Percentiles rank a stretch among this genome's conserved stretches.
phyloP scores from a whole-genome alignment of 176 grass and related monocot species.

The Phyllostachys edulis region DNA sequence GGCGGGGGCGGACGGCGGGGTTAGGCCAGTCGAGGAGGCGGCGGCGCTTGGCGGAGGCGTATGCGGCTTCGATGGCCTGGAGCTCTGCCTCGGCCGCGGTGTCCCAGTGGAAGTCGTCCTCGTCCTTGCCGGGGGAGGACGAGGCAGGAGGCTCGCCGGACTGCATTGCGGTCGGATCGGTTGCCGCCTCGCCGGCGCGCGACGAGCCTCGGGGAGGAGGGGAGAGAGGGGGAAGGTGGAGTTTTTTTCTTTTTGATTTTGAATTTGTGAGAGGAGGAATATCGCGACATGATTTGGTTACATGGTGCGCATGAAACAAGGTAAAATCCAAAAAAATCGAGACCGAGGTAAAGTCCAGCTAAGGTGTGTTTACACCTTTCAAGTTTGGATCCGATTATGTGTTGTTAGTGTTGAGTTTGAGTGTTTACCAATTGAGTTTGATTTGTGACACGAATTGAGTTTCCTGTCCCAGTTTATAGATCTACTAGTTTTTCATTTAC shows the following conservation, averaged over 20 bases:
- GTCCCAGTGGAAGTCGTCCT: constrained; percentile 80
- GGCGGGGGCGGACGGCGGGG: neutral
- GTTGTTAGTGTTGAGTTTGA: too few species aligned
- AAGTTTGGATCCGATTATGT: too few species aligned
- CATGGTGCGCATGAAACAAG: too few species aligned
- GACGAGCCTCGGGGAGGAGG: neutral
- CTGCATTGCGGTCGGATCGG: constrained; percentile 19
- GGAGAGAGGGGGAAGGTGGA: neutral
- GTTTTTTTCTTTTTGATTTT: constrained; percentile 1
- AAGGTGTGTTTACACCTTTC: too few species aligned
- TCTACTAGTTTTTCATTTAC: too few species aligned
- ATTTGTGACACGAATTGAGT: too few species aligned
- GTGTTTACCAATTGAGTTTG: too few species aligned
- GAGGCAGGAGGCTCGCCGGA: neutral
- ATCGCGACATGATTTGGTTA: neutral
- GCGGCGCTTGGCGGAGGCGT: constrained; percentile 53
- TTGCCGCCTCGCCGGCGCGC: constrained; percentile 2
- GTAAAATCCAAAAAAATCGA: too few species aligned
- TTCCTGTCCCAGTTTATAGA: too few species aligned
- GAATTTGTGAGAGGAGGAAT: neutral
- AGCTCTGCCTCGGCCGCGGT: constrained; percentile 71
- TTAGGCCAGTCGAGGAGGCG: constrained; percentile 61
- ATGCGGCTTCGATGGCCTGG: constrained; percentile 72
- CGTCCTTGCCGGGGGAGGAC: neutral
- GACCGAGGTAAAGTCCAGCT: too few species aligned